Evolutionary conservation across 139 green algal genomes (phyloP).

Genomic region (Trebouxia sp.): DNA sequence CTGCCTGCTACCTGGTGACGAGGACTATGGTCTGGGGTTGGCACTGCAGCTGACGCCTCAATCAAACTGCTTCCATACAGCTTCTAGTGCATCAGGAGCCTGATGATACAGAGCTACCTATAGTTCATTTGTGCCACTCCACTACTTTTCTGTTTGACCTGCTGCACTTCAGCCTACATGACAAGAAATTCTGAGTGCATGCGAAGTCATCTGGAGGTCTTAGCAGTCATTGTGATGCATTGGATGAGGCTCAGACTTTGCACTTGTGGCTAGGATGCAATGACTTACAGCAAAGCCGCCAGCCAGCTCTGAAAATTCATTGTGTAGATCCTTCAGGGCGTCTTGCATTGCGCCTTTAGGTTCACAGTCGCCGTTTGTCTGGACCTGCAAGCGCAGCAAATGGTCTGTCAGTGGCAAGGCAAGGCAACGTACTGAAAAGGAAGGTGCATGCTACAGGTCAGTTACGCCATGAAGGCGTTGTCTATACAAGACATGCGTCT

Average conservation of each 20-base stretch:
- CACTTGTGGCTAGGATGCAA: too few relatives aligned
- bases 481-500: background rate
- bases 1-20: too few relatives aligned
- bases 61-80: too few relatives aligned
- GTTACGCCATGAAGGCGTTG: too few relatives aligned
- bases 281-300: constrained; percentile 39
- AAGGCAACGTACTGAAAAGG: background rate
- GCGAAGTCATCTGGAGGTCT: too few relatives aligned
- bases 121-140: background rate
- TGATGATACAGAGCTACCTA: background rate
- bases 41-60: too few relatives aligned
- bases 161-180: background rate
- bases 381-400: constrained; percentile 36
- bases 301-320: constrained; percentile 48
- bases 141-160: background rate
- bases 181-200: background rate
- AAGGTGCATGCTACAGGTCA: background rate
- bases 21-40: too few relatives aligned
- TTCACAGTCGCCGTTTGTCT: constrained; percentile 54
- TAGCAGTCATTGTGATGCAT: too few relatives aligned
- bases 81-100: too few relatives aligned
- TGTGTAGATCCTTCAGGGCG: constrained; percentile 55
- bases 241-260: too few relatives aligned
- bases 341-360: constrained; percentile 52
- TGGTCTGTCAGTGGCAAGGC: background rate